phyloP scores from a whole-genome alignment of 1,139 yeast genomes.

The Debaryomyces singareniensis region DNA sequence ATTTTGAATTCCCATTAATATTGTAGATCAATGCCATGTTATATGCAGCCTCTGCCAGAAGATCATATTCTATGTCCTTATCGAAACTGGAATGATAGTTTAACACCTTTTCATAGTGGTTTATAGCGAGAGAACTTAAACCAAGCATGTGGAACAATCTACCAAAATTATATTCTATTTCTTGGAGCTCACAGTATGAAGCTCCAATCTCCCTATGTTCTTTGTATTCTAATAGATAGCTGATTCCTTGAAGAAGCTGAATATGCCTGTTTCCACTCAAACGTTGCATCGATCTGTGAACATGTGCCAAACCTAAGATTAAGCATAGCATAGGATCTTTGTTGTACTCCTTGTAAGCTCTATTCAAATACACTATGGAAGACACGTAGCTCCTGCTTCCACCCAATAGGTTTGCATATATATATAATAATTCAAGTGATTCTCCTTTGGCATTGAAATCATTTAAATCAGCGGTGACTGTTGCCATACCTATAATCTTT shows the following conservation, averaged over 20 bases:
- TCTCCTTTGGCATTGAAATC: constrained; percentile 38
- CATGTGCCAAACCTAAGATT: constrained; percentile 69
- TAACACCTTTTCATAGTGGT: constrained; percentile 65
- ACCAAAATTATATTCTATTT: constrained; percentile 77
- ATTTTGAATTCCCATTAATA: constrained; percentile 60
- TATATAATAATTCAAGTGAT: constrained; percentile 66
- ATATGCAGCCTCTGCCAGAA: constrained; percentile 78
- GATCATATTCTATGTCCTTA: constrained; percentile 38
- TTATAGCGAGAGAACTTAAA: constrained; percentile 62
- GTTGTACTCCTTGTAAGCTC: constrained; percentile 56
- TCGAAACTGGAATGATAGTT: constrained; percentile 18
- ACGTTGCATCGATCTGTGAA: constrained; percentile 92
- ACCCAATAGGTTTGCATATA: constrained; percentile 75
- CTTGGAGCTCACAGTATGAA: constrained; percentile 56
- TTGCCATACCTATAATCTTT: constrained; percentile 73
- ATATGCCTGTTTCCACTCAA: constrained; percentile 79
- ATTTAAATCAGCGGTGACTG: constrained; percentile 42
- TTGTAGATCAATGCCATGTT: constrained; percentile 72
- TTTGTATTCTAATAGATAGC: constrained; percentile 68
- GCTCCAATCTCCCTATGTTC: constrained; percentile 38
- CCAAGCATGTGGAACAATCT: constrained; percentile 82
- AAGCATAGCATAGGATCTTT: constrained; percentile 77
- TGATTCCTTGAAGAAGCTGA: constrained; percentile 81
- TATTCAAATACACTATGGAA: constrained; percentile 60
- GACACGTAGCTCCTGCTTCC: constrained; percentile 82